Evolutionary conservation across 208 protist genomes (phyloP).

Genomic region (Leishmania mexicana): DNA sequence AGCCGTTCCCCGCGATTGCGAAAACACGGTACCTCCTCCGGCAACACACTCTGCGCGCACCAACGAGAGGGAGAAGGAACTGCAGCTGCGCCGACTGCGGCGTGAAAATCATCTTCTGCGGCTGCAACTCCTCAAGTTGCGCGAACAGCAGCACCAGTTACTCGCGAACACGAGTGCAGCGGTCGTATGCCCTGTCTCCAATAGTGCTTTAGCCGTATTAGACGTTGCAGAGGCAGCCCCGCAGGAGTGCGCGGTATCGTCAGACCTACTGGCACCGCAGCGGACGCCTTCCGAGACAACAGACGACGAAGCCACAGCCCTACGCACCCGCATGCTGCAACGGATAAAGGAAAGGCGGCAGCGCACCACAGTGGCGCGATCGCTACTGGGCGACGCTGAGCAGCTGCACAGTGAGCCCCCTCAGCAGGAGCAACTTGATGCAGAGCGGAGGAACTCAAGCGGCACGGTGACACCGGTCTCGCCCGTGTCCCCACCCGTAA

Average conservation of each 20-base stretch:
- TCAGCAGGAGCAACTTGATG: conserved; percentile 1
- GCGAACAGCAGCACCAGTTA: conserved; percentile 30
- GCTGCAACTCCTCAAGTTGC: conserved; percentile 47
- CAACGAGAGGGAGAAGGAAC: conserved; percentile 3
- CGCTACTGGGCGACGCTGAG: conserved; percentile 40
- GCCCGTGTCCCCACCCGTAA: background rate
- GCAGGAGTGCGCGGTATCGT: background rate
- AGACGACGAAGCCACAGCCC: conserved; percentile 19
- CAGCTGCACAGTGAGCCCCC: conserved; percentile 25
- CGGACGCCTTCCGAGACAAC: background rate
- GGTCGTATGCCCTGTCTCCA: background rate
- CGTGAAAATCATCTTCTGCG: conserved; percentile 61
- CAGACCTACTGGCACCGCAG: background rate
- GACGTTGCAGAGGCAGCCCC: background rate
- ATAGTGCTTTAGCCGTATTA: background rate
- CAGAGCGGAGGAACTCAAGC: background rate
- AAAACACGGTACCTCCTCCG: background rate
- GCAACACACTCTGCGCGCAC: background rate
- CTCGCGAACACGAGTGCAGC: conserved; percentile 1
- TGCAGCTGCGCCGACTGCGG: conserved; percentile 26
- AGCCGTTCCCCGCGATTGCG: background rate
- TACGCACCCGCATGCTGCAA: conserved; percentile 51
- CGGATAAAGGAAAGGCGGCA: conserved; percentile 47
- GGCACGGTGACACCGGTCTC: background rate
- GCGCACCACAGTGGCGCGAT: conserved; percentile 29